phyloP scores from a whole-genome alignment of 2,329 filamentous ascomycete species.

The Nothophaeocryptopus gaeumannii region DNA sequence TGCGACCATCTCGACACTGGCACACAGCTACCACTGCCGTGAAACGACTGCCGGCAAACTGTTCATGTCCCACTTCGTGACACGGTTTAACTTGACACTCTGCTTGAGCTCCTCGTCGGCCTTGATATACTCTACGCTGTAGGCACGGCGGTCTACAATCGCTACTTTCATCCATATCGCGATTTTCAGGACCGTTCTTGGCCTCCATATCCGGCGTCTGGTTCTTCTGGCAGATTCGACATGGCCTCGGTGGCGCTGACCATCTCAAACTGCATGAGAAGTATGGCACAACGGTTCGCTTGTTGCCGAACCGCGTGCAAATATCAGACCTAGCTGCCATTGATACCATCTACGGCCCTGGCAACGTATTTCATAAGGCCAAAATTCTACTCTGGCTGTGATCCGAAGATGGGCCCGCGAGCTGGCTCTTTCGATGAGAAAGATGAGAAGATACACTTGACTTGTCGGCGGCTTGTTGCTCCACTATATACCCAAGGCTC shows the following conservation, averaged over 20 bases:
- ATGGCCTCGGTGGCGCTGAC: slow-evolving; percentile 1
- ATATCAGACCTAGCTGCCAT: slow-evolving; percentile 42
- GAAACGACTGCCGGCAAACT: too few species aligned
- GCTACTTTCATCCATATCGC: slow-evolving; percentile 43
- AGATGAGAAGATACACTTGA: slow-evolving; percentile 7
- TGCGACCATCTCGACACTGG: too few species aligned
- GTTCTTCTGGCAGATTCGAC: slow-evolving; percentile 6
- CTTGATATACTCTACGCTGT: background rate
- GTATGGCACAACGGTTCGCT: slow-evolving; percentile 46
- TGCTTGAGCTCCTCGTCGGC: background rate
- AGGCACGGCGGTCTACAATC: slow-evolving; percentile 34
- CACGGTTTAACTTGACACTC: background rate
- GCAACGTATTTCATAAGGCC: slow-evolving; percentile 24
- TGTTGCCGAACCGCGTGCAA: slow-evolving; percentile 48
- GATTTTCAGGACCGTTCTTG: slow-evolving; percentile 40
- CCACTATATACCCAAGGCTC: slow-evolving; percentile 11
- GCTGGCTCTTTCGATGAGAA: slow-evolving; percentile 7
- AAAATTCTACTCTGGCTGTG: slow-evolving; percentile 17
- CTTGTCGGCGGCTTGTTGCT: slow-evolving; percentile 6
- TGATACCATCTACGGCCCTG: slow-evolving; percentile 40
- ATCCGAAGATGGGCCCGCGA: slow-evolving; percentile 3
- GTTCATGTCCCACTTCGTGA: too few species aligned
- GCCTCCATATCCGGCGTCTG: slow-evolving; percentile 16
- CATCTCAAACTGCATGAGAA: slow-evolving; percentile 32
- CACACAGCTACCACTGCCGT: too few species aligned